Conservation (phyloP, 2,329 filamentous ascomycete species). For the Alternaria sp. region DNA sequence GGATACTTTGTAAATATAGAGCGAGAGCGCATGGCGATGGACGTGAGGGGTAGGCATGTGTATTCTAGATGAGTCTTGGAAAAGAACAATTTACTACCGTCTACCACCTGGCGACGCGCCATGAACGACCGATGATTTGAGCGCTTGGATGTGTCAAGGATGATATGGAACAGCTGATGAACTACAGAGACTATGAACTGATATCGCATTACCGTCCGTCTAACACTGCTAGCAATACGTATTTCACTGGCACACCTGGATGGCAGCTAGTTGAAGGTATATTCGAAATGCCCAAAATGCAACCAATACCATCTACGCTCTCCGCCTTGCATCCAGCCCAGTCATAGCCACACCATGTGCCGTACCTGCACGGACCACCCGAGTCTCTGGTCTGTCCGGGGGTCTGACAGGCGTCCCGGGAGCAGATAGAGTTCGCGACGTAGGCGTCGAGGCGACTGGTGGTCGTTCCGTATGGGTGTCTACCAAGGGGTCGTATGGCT, state of each 20-base stretch:
- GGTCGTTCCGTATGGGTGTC: neutral
- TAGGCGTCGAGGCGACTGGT: neutral
- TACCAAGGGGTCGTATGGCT: neutral
- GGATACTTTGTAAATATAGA: slow-evolving; percentile 85
- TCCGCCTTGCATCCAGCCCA: neutral
- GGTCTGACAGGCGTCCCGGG: neutral
- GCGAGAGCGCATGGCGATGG: slow-evolving; percentile 15
- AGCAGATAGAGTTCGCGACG: neutral
- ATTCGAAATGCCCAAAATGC: neutral
- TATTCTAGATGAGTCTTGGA: slow-evolving; percentile 46
- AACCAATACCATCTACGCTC: neutral
- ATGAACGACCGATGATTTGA: neutral
- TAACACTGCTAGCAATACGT: neutral
- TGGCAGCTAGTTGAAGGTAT: neutral
- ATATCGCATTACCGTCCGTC: neutral
- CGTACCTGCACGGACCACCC: neutral
- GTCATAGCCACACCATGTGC: neutral
- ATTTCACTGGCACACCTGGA: neutral
- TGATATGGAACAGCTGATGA: neutral
- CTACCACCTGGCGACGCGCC: slow-evolving; percentile 7
- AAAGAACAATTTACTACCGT: slow-evolving; percentile 35
- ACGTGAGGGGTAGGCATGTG: slow-evolving; percentile 36
- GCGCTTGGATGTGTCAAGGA: neutral
- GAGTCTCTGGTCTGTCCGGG: neutral
- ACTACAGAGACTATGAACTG: neutral